Evolutionary conservation across 2,329 filamentous ascomycete species (phyloP).

Genomic region (Curvularia lunata): DNA sequence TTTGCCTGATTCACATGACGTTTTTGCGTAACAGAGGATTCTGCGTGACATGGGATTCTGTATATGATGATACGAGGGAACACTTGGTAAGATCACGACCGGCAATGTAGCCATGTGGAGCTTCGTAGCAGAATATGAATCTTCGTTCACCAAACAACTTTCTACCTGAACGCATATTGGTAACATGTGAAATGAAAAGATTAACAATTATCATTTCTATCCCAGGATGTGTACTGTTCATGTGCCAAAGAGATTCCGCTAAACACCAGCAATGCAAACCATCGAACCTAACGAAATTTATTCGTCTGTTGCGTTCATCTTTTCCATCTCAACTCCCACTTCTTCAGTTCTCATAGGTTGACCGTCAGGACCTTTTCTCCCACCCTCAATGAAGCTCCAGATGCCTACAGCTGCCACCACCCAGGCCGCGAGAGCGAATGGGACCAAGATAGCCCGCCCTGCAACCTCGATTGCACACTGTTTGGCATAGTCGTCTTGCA

Average conservation of each 20-base stretch:
- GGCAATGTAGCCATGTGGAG: neutral
- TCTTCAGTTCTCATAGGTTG: slow-evolving; percentile 39
- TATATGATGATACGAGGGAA: no score
- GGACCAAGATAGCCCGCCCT: slow-evolving; percentile 38
- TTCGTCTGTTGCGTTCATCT: slow-evolving; percentile 27
- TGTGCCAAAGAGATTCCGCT: neutral
- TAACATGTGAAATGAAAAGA: neutral
- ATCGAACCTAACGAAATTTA: neutral
- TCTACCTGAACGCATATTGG: neutral
- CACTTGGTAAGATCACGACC: neutral
- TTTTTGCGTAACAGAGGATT: no score
- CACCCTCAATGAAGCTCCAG: slow-evolving; percentile 33
- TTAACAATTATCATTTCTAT: neutral
- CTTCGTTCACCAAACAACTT: neutral
- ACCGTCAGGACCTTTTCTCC: slow-evolving; percentile 25
- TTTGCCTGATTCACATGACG: no score
- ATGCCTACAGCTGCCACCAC: slow-evolving; percentile 27
- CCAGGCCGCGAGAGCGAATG: slow-evolving; percentile 35
- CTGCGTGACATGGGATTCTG: no score
- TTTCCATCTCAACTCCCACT: slow-evolving; percentile 38
- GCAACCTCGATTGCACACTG: slow-evolving; percentile 42
- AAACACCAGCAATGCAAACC: neutral
- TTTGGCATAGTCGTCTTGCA: slow-evolving; percentile 34
- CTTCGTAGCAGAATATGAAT: neutral
- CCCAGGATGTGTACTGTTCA: neutral